Evolutionary conservation across 208 protist genomes (phyloP).

Genomic region (Trypanosoma conorhini): DNA sequence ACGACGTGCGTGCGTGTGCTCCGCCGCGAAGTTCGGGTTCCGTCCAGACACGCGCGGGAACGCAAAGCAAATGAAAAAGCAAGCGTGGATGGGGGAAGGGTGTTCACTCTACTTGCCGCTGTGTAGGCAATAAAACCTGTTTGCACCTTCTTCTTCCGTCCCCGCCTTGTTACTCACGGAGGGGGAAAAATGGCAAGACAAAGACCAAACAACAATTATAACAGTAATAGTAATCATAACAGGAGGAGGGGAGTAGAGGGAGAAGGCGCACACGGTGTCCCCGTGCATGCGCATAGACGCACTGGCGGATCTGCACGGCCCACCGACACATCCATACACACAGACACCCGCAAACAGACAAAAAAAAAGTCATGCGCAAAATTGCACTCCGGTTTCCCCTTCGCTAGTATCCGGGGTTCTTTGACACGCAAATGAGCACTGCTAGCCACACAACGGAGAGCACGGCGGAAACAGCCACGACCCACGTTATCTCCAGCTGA

Average conservation of each 20-base stretch:
- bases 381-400: not conserved
- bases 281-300: not conserved
- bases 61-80: not conserved
- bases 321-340: not conserved
- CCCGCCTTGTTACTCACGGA: not conserved
- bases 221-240: not conserved
- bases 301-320: not conserved
- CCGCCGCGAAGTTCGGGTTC: not conserved
- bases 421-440: not conserved
- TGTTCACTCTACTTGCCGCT: not conserved
- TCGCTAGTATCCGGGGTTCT: not conserved
- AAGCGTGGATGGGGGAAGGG: not conserved
- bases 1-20: not conserved
- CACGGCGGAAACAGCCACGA: slow-evolving; percentile 7
- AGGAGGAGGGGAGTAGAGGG: not conserved
- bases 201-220: not conserved
- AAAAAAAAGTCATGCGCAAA: not conserved
- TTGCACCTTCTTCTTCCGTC: not conserved
- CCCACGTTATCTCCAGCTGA: slow-evolving; percentile 20
- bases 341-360: not conserved
- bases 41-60: not conserved
- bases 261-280: not conserved
- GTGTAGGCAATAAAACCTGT: not conserved
- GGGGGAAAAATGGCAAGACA: not conserved
- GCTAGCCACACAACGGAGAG: slow-evolving; percentile 18